Conservation (phyloP, 2,329 filamentous ascomycete genomes). For the Aspergillus cejpii region DNA sequence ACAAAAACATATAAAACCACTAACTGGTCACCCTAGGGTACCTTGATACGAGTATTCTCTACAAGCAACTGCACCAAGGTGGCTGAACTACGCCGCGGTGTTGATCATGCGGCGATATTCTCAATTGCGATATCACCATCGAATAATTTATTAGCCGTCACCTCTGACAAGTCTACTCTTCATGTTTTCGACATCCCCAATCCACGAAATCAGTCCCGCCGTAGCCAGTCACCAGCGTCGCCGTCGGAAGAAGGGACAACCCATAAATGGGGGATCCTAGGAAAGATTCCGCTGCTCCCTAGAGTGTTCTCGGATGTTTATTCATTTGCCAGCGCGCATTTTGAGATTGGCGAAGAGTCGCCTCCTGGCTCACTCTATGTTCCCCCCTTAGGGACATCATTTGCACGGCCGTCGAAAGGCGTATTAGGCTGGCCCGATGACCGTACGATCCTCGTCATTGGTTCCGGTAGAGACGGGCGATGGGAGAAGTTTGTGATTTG, state of each 20-base stretch:
- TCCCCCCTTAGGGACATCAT: conserved; percentile 48
- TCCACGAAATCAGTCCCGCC: conserved; percentile 29
- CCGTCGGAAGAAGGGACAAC: conserved; percentile 45
- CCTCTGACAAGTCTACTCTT: conserved; percentile 91
- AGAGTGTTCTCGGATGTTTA: conserved; percentile 84
- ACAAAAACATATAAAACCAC: not conserved
- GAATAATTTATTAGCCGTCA: conserved; percentile 74
- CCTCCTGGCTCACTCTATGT: conserved; percentile 37
- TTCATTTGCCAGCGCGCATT: conserved; percentile 71
- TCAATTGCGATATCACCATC: conserved; percentile 82
- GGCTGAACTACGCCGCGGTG: conserved; percentile 77
- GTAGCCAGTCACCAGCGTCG: conserved; percentile 32
- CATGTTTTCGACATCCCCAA: conserved; percentile 82
- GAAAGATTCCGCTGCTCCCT: conserved; percentile 76
- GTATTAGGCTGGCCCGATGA: conserved; percentile 79
- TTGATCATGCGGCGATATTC: conserved; percentile 81
- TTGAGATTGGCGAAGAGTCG: conserved; percentile 74
- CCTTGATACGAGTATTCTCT: conserved; percentile 77
- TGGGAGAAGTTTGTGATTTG: conserved; percentile 81
- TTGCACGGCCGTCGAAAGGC: conserved; percentile 65
- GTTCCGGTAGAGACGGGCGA: conserved; percentile 69
- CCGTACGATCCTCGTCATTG: conserved; percentile 65
- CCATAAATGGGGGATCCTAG: conserved; percentile 79
- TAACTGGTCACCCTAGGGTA: conserved; percentile 53
- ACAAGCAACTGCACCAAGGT: conserved; percentile 73